These are phyloP conservation scores for Plasmodium sp. DNA, from an alignment of 169 alveolate species.

Conservation along the genomic window DNA sequence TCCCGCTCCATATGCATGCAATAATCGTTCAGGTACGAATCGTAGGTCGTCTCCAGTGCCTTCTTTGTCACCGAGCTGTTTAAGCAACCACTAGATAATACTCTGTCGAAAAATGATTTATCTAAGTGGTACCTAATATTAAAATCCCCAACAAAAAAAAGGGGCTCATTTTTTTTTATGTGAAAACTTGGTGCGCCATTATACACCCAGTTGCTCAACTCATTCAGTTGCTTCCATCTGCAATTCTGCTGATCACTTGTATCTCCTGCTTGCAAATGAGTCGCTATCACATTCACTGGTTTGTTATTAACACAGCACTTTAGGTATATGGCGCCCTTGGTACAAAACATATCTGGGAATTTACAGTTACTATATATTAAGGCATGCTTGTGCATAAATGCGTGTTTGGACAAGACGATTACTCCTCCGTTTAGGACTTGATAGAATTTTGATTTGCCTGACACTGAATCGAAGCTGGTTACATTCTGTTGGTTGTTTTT, in stretches of 20 bases:
- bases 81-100: conserved; percentile 17
- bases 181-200: conserved; percentile 68
- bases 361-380: conserved; percentile 65
- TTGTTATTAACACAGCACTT: conserved; percentile 76
- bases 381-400: conserved; percentile 78
- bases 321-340: conserved; percentile 89
- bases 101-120: conserved; percentile 16
- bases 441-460: conserved; percentile 76
- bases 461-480: conserved; percentile 70
- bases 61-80: conserved; percentile 43
- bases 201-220: conserved; percentile 85
- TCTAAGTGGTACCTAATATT: conserved; percentile 42
- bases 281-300: conserved; percentile 83
- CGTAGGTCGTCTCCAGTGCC: conserved; percentile 50
- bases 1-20: conserved; percentile 32
- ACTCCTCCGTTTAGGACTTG: conserved; percentile 80
- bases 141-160: conserved; percentile 73
- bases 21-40: conserved; percentile 53
- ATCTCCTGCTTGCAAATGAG: conserved; percentile 88
- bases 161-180: conserved; percentile 71
- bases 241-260: conserved; percentile 54
- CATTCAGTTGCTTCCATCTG: conserved; percentile 80
- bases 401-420: conserved; percentile 77
- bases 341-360: conserved; percentile 77
- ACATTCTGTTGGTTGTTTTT: background rate